phyloP scores from a whole-genome alignment of 2,329 filamentous ascomycete genomes.

The Pyricularia sp. region DNA sequence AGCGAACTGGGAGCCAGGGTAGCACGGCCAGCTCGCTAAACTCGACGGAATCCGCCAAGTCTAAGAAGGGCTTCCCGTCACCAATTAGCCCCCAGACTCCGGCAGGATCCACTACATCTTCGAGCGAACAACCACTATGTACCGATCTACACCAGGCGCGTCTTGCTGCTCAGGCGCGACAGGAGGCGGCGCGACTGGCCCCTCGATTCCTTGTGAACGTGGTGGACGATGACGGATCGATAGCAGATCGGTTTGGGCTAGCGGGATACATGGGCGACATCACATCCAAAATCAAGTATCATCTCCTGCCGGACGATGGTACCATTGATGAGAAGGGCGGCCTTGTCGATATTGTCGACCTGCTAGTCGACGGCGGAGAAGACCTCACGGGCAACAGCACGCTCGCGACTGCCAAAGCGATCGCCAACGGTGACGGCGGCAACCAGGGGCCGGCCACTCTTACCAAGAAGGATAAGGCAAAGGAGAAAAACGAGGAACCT shows the following conservation, averaged over 20 bases:
- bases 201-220: slow-evolving; percentile 53
- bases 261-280: slow-evolving; percentile 53
- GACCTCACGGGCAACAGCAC: slow-evolving; percentile 15
- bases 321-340: slow-evolving; percentile 47
- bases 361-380: slow-evolving; percentile 39
- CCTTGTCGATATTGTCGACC: slow-evolving; percentile 40
- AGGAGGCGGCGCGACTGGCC: slow-evolving; percentile 45
- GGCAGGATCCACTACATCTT: slow-evolving; percentile 6
- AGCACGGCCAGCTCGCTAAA: slow-evolving; percentile 4
- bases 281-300: slow-evolving; percentile 50
- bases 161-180: slow-evolving; percentile 54
- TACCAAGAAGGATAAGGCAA: slow-evolving; percentile 1
- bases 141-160: slow-evolving; percentile 42
- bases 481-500: slow-evolving; percentile 7
- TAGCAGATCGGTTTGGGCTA: slow-evolving; percentile 44
- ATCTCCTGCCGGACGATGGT: slow-evolving; percentile 46
- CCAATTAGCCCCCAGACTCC: slow-evolving; percentile 12
- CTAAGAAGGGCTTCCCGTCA: neutral
- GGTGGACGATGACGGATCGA: slow-evolving; percentile 37
- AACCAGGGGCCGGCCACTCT: neutral
- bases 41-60: neutral
- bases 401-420: slow-evolving; percentile 9
- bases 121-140: slow-evolving; percentile 19
- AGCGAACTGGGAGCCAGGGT: slow-evolving; percentile 1
- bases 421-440: slow-evolving; percentile 9